Evolutionary conservation across 495 filamentous ascomycete species (phyloP).

Genomic region (Aspergillus ellipticus): DNA sequence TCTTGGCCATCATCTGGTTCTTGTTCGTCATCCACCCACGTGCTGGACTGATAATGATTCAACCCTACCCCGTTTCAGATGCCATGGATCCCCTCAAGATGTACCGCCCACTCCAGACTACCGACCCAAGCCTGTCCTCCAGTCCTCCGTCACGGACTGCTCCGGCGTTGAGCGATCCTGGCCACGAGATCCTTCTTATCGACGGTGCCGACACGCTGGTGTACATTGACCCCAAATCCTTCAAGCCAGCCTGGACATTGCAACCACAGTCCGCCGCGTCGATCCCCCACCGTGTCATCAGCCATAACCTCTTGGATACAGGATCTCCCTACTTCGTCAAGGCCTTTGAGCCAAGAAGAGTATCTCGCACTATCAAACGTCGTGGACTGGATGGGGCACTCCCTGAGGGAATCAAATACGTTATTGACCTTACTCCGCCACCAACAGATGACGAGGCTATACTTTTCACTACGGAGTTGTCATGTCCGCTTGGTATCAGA

Average conservation of each 20-base stretch:
- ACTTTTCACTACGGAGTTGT: conserved; percentile 53
- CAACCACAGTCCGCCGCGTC: conserved; percentile 8
- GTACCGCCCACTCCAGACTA: background rate
- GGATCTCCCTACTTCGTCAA: conserved; percentile 47
- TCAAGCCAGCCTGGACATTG: conserved; percentile 21
- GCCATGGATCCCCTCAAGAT: background rate
- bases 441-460: conserved; percentile 56
- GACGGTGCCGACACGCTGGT: conserved; percentile 51
- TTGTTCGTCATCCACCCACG: no score
- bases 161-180: background rate
- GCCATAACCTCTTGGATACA: conserved; percentile 40
- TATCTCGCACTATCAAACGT: conserved; percentile 24
- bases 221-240: conserved; percentile 45
- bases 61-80: no score
- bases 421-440: conserved; percentile 61
- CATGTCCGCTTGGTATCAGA: conserved; percentile 50
- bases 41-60: no score
- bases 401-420: conserved; percentile 46
- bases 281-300: conserved; percentile 42
- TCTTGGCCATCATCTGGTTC: no score
- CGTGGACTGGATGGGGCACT: conserved; percentile 29
- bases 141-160: background rate
- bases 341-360: conserved; percentile 40
- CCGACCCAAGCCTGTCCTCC: background rate
- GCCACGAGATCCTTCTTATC: conserved; percentile 24